These are phyloP conservation scores for Phytophthora rubi DNA, from an alignment of 352 stramenopile species.

Conservation along the genomic window DNA sequence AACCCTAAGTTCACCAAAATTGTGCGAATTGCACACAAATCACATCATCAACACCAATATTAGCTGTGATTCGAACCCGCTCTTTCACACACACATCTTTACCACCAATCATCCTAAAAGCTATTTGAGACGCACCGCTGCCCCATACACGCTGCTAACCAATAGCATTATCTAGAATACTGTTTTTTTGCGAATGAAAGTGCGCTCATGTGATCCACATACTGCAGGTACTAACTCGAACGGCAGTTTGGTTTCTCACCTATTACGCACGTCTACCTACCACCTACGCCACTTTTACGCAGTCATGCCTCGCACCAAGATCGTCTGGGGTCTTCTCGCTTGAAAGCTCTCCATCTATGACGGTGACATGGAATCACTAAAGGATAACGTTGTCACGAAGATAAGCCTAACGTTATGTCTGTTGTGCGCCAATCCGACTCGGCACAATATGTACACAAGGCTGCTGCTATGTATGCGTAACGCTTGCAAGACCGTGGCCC, in stretches of 20 bases:
- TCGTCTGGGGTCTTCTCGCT: constrained; percentile 5
- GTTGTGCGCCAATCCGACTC: constrained; percentile 6
- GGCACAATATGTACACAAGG: constrained; percentile 7
- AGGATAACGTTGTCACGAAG: constrained; percentile 7
- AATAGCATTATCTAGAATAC: background rate
- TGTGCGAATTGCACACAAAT: constrained; percentile 4
- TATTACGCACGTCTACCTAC: background rate
- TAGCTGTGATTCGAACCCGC: background rate
- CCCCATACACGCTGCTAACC: background rate
- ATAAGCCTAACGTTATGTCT: constrained; percentile 4
- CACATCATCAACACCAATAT: constrained; percentile 11
- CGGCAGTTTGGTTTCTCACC: background rate
- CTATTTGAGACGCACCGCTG: background rate
- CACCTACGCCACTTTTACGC: background rate
- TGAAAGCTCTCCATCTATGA: constrained; percentile 1
- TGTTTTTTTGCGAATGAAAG: background rate
- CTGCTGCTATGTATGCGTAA: background rate
- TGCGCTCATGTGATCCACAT: background rate
- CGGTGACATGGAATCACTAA: constrained; percentile 3
- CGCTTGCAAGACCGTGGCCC: background rate
- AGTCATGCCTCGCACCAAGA: background rate
- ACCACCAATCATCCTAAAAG: constrained; percentile 3
- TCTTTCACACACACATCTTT: background rate
- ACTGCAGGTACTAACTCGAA: background rate
- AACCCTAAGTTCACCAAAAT: background rate